Base-by-base conservation (phyloP, 176 grass and related monocot genomes). In the Musa itinerans region DNA sequence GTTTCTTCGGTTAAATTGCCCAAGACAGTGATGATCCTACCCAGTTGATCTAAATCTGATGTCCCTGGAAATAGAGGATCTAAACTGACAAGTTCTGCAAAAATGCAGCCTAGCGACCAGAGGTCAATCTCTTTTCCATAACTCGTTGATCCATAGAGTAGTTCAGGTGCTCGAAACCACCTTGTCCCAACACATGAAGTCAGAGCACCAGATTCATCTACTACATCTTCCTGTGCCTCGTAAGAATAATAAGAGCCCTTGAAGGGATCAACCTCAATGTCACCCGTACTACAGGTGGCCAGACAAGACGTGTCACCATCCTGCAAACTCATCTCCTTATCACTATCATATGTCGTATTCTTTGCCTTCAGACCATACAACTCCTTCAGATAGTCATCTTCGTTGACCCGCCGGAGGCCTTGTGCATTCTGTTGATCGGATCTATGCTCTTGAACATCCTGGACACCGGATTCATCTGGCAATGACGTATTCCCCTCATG, bases 151-250 rank as follows among this genome's bases (percentile, higher is more conserved):
- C 94, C 94, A 13, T 98, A 98, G 61, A 98, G 78, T 54, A 98
- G 86, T 72, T 98, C 94, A 54, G 94, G 88, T 76, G 90, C 90
- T 70, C 86, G 83, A 66, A 89, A 98, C 94, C 94, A 97, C 65
- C 94, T 79, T 71, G 94, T 97, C 52, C 94, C 94, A 55, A 97
- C 94, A 63, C 84, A 93, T 78, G 94, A 90, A 17, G 94, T 98
- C 49, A 93, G 83, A 71, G 71, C 75, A 75, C 89, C 87, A 15
- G 83, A 80, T 77, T 85, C 84, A 61, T 83, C 87, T 52, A 24
- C 74, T 53, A 78, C 72, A 26, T 70, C 84, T 69, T 88, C 82
- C 82, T 92, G 86, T 20, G 75, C 72, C 68, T 96, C 89, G 4
- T 43, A 43, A 50, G 86, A 88, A 11, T 83, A 82, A 78, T 87